Conservation (phyloP, 768 basidiomycete genomes). For the Pleurotus pulmonarius region DNA sequence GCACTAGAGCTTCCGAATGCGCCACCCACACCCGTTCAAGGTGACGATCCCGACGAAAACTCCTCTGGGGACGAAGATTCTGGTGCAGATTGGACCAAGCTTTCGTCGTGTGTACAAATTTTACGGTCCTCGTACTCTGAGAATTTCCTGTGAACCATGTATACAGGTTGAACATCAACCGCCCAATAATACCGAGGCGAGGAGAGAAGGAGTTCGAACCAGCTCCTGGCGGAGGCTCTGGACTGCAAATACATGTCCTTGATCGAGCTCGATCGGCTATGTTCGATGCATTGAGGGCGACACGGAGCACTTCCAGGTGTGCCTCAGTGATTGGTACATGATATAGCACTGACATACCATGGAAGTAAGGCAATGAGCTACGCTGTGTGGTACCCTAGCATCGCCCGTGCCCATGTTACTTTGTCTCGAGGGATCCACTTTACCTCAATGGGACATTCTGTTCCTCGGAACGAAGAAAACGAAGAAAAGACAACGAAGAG, state of each 20-base stretch:
- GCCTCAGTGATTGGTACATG: slow-evolving; percentile 11
- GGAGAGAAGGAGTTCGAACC: slow-evolving; percentile 99
- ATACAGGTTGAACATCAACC: slow-evolving; percentile 34
- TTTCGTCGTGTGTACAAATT: slow-evolving; percentile 42
- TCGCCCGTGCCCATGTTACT: slow-evolving; percentile 64
- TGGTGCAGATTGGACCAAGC: slow-evolving; percentile 79
- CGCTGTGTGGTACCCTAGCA: slow-evolving; percentile 71
- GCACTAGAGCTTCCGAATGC: slow-evolving; percentile 43
- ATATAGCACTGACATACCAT: not conserved
- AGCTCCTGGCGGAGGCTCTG: slow-evolving; percentile 56
- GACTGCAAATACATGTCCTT: slow-evolving; percentile 77
- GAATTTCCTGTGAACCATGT: slow-evolving; percentile 10
- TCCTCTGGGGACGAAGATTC: slow-evolving; percentile 71
- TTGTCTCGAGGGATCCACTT: slow-evolving; percentile 83
- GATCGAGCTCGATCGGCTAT: slow-evolving; percentile 80
- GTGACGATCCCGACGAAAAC: slow-evolving; percentile 38
- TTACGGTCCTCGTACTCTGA: not conserved
- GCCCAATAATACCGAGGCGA: slow-evolving; percentile 86
- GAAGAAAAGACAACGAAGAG: slow-evolving; percentile 51
- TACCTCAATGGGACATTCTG: slow-evolving; percentile 75
- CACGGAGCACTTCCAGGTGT: slow-evolving; percentile 74
- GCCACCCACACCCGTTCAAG: slow-evolving; percentile 29
- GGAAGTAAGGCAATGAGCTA: slow-evolving; percentile 75
- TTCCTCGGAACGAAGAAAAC: slow-evolving; percentile 43
- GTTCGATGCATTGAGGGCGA: slow-evolving; percentile 75